phyloP scores from a whole-genome alignment of 2,329 filamentous ascomycete species.

The Paecilomyces sp. region DNA sequence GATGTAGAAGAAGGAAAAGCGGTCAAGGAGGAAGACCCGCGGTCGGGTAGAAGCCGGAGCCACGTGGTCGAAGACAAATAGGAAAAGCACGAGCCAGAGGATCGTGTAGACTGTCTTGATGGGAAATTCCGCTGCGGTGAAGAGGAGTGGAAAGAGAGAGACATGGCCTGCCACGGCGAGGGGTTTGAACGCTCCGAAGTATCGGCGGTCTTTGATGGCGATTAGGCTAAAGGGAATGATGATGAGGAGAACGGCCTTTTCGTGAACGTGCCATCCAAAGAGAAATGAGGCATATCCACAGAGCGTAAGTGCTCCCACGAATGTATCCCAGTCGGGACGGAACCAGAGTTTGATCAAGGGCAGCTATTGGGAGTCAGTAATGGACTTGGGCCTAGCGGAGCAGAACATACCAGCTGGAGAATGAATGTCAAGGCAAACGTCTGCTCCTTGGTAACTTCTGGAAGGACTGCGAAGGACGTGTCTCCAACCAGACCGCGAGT shows the following conservation, averaged over 20 bases:
- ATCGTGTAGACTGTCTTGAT: slow-evolving; percentile 91
- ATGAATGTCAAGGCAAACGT: slow-evolving; percentile 79
- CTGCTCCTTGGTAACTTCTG: slow-evolving; percentile 69
- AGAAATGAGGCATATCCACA: slow-evolving; percentile 96
- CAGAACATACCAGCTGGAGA: slow-evolving; percentile 59
- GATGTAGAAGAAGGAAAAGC: slow-evolving; percentile 85
- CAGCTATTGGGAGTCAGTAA: slow-evolving; percentile 37
- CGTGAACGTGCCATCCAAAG: slow-evolving; percentile 97
- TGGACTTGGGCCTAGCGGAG: slow-evolving; percentile 6
- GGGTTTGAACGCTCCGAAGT: slow-evolving; percentile 85
- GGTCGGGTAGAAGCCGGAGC: slow-evolving; percentile 73
- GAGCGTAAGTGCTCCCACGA: slow-evolving; percentile 81
- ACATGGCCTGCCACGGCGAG: slow-evolving; percentile 91
- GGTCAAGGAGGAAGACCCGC: slow-evolving; percentile 84
- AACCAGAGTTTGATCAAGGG: slow-evolving; percentile 77
- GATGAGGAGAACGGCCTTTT: slow-evolving; percentile 90
- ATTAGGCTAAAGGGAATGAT: slow-evolving; percentile 94
- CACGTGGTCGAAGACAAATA: slow-evolving; percentile 78
- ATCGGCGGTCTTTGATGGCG: slow-evolving; percentile 79
- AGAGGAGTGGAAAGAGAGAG: slow-evolving; percentile 87
- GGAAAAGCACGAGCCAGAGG: slow-evolving; percentile 80
- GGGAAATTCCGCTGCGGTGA: slow-evolving; percentile 86
- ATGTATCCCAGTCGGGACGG: slow-evolving; percentile 76
- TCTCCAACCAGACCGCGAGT: slow-evolving; percentile 91
- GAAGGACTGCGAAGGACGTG: slow-evolving; percentile 86